Base-by-base conservation (phyloP, 768 basidiomycete species). In the Chiua virens region DNA sequence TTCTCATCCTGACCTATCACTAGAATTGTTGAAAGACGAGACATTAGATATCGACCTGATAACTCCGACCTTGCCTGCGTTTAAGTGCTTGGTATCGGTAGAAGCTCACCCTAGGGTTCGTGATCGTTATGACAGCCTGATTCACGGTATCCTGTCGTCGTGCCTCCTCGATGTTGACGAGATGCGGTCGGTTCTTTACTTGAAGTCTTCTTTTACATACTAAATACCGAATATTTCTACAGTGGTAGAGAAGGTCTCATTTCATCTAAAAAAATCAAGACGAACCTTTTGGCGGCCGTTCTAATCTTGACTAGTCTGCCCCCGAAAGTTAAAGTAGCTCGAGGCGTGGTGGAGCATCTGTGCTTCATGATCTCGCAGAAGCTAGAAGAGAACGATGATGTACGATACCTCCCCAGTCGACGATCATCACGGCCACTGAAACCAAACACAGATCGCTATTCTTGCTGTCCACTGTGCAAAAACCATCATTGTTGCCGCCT, bases 391-490 rank as follows among this genome's bases (percentile, higher is more conserved):
- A 73, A 70, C 1, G 74, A 82, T 58, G 89, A 93, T 59, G 92
- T 91, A 58, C 56, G 59, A 20, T 41, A 22, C 39, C 22, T 72
- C 60, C 22, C 17, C 40, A 9, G 8, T n/a, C 25, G n/a, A n/a
- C 17, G 8, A 39, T 57, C 32, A 11, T 36, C 23, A 21, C 40
- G 20, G 38, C 34, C 2, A 30, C 37, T 60, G 25, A 56, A 51
- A 53, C 34, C 38, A 8, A 20, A 38, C 25, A 25, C 35, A 97
- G 91, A 74, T 85, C 36, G 83, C 88, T 2, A 66, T 92, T n/a
- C 90, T 89, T 3, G 93, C 94, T 2, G 82, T 87, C 3, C 92
- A 98, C 59, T 98, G 96, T 61, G 83, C 89, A 2, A 90, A 89
- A 63, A 95, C 94, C 0, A 72, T 98, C 37, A 77, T 92, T 32